phyloP scores from a whole-genome alignment of 331 rosid genomes.

The Spiraea crenata region DNA sequence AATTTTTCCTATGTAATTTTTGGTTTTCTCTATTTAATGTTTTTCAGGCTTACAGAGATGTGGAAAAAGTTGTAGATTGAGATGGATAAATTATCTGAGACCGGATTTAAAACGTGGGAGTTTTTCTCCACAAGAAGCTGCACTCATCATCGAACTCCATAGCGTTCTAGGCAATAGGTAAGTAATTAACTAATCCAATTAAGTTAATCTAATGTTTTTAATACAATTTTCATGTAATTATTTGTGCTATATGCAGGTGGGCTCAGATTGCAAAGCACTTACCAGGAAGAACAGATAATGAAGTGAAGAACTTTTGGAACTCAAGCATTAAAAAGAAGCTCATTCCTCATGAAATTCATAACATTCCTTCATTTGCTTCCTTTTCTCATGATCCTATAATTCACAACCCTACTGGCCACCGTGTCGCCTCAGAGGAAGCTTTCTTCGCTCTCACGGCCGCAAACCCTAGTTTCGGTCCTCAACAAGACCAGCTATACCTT shows the following conservation, averaged over 20 bases:
- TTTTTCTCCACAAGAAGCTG: slow-evolving; percentile 50
- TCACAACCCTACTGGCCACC: slow-evolving; percentile 34
- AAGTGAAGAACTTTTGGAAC: slow-evolving; percentile 98
- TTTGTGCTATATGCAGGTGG: slow-evolving; percentile 49
- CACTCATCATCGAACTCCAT: slow-evolving; percentile 52
- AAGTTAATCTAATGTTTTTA: not conserved
- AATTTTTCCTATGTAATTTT: not conserved
- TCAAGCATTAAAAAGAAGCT: slow-evolving; percentile 96
- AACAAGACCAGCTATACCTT: slow-evolving; percentile 45
- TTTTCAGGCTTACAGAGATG: slow-evolving; percentile 44
- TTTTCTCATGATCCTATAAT: slow-evolving; percentile 40
- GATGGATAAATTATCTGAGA: slow-evolving; percentile 56
- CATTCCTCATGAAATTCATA: slow-evolving; percentile 44
- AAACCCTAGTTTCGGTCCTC: slow-evolving; percentile 52
- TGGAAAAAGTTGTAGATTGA: slow-evolving; percentile 50
- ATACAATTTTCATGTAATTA: not conserved
- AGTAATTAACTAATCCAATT: not conserved
- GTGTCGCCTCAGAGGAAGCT: slow-evolving; percentile 28
- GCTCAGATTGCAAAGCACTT: slow-evolving; percentile 95
- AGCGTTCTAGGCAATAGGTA: slow-evolving; percentile 50
- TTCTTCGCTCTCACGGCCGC: slow-evolving; percentile 46
- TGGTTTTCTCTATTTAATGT: not conserved
- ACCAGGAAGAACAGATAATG: slow-evolving; percentile 99
- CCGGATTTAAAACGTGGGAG: slow-evolving; percentile 55
- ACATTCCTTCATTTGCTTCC: slow-evolving; percentile 43